phyloP scores from a whole-genome alignment of 441 rosid genomes.

The Bocquillonia castaneifolia region DNA sequence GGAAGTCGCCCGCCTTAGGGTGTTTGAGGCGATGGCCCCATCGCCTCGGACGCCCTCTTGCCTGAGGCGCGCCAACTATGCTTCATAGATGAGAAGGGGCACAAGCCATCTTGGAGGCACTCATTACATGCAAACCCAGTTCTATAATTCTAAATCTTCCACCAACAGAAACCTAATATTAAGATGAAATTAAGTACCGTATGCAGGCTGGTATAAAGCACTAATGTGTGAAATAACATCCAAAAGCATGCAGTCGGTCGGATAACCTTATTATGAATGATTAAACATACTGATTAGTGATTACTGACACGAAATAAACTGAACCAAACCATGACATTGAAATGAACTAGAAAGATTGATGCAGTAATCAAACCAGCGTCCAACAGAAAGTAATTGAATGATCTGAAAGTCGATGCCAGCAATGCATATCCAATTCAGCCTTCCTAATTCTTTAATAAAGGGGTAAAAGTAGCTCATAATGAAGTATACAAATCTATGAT shows the following conservation, averaged over 20 bases:
- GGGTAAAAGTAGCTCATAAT: not conserved
- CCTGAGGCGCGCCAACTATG: no score
- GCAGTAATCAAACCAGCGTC: not conserved
- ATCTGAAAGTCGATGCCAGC: not conserved
- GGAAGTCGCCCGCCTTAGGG: no score
- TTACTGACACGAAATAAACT: no score
- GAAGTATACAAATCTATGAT: not conserved
- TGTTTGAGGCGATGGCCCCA: no score
- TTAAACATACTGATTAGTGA: not conserved
- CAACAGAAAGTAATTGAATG: not conserved
- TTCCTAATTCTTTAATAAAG: not conserved
- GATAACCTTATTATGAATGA: not conserved
- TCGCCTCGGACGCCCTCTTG: no score
- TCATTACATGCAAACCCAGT: not conserved
- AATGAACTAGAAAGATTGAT: not conserved
- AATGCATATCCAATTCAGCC: not conserved
- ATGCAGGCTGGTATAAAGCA: not conserved
- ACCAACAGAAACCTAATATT: not conserved
- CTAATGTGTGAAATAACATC: not conserved
- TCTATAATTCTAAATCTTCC: not conserved
- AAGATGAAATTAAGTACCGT: not conserved
- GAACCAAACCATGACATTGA: not conserved
- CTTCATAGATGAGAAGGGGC: not conserved
- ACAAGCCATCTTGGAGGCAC: not conserved
- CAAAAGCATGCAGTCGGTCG: not conserved